A percentile compares a stretch with the other conserved stretches of the same genome.
Evolutionary conservation across 139 green algal genomes (phyloP).

Genomic region (Chlorella ohadii): DNA sequence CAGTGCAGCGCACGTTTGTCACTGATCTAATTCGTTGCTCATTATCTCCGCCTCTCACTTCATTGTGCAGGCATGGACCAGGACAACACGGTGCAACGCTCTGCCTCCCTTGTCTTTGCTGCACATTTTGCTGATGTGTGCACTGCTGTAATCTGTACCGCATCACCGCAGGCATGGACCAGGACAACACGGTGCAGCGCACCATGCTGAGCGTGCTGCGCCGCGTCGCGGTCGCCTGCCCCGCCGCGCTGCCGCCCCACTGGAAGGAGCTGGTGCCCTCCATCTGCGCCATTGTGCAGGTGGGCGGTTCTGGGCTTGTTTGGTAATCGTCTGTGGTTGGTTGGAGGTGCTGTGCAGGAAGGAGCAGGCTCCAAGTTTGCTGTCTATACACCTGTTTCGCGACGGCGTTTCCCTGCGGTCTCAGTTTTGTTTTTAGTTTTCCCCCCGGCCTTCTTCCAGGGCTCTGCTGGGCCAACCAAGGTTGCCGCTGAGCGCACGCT

Average conservation of each 20-base stretch:
- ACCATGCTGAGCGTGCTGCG: constrained; percentile 67
- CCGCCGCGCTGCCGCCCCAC: constrained; percentile 58
- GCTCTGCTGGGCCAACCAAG: constrained; percentile 53
- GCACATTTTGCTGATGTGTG: too few species aligned
- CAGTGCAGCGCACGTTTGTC: too few species aligned
- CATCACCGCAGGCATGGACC: constrained; percentile 68
- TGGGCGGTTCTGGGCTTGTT: background rate
- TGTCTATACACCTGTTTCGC: background rate
- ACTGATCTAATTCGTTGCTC: too few species aligned
- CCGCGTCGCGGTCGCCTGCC: constrained; percentile 40
- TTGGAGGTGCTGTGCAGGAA: too few species aligned
- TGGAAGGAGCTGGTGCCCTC: constrained; percentile 66
- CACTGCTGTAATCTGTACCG: too few species aligned
- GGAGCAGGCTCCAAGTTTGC: background rate
- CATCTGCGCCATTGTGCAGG: constrained; percentile 58
- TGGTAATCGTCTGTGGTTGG: background rate
- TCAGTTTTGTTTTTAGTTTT: too few species aligned
- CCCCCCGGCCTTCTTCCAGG: constrained; percentile 16
- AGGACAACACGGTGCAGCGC: constrained; percentile 64
- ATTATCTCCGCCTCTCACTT: too few species aligned
- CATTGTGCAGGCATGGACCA: too few species aligned
- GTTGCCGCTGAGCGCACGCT: constrained; percentile 64
- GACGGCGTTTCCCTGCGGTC: too few species aligned
- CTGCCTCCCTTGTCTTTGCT: too few species aligned
- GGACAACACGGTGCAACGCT: too few species aligned